Evolutionary conservation across 345 rosid species (phyloP).

Genomic region (Euphorbia tirucalli): DNA sequence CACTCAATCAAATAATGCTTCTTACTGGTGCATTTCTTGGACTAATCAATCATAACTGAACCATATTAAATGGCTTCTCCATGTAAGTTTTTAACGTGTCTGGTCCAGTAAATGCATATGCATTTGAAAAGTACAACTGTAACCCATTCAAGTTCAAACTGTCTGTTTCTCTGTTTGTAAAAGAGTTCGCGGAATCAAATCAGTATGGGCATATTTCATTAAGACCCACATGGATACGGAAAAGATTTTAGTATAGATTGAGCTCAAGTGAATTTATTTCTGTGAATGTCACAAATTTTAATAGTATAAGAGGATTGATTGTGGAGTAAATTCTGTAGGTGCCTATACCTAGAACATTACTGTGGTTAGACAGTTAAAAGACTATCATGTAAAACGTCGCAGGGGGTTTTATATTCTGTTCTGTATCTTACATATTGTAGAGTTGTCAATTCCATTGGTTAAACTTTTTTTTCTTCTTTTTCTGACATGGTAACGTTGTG

Average conservation of each 20-base stretch:
- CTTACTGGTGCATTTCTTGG: neutral
- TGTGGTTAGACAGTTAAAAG: neutral
- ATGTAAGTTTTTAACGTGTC: neutral
- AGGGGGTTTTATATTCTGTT: neutral
- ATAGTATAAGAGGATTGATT: neutral
- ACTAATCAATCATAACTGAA: neutral
- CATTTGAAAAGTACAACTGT: neutral
- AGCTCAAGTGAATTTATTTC: neutral
- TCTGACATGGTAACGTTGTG: conserved; percentile 2
- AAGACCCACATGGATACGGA: neutral
- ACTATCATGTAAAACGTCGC: neutral
- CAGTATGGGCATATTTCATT: neutral
- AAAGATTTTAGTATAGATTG: neutral
- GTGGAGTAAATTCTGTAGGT: neutral
- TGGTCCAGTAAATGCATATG: neutral
- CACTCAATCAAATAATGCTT: neutral
- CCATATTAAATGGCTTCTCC: neutral
- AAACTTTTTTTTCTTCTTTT: neutral
- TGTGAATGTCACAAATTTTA: neutral
- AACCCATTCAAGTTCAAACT: neutral
- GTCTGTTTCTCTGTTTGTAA: neutral
- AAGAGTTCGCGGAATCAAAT: neutral
- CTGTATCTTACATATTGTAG: neutral
- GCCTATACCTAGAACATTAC: neutral
- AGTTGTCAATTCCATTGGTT: neutral